Evolutionary conservation across 176 grass and related monocot genomes (phyloP).

Genomic region (Phragmites australis): DNA sequence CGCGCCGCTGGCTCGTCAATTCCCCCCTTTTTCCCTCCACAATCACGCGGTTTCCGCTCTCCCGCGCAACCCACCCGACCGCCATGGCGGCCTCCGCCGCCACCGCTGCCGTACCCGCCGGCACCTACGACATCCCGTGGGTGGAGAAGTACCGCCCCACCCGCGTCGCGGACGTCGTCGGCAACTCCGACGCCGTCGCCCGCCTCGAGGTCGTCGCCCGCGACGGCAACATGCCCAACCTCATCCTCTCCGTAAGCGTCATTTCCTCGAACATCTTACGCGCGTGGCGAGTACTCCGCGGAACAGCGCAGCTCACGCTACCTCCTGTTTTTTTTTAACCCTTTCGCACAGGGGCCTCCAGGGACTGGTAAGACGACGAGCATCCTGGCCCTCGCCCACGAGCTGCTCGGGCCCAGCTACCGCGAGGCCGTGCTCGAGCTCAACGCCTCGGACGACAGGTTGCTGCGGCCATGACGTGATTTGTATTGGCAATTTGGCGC

Average conservation of each 20-base stretch:
- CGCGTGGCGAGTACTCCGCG: background rate
- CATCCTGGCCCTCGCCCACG: constrained; percentile 89
- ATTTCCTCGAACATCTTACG: constrained; percentile 37
- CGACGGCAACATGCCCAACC: constrained; percentile 95
- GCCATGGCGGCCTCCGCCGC: constrained; percentile 59
- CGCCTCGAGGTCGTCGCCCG: constrained; percentile 89
- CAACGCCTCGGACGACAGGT: constrained; percentile 97
- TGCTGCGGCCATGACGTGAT: background rate
- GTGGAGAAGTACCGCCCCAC: constrained; percentile 96
- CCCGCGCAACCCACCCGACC: constrained; percentile 1
- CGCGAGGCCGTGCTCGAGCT: constrained; percentile 88
- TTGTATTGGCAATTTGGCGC: background rate
- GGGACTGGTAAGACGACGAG: constrained; percentile 96
- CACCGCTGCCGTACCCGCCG: constrained; percentile 18
- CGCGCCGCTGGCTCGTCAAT: background rate
- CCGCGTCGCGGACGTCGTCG: constrained; percentile 77
- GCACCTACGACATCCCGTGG: constrained; percentile 76
- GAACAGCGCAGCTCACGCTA: background rate
- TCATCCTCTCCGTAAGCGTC: constrained; percentile 86
- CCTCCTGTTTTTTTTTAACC: background rate
- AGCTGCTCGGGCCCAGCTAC: constrained; percentile 90
- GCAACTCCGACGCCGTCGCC: constrained; percentile 81
- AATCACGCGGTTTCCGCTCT: background rate
- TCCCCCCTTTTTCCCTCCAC: constrained; percentile 27
- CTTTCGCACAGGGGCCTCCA: constrained; percentile 68